Base-by-base conservation (phyloP, 805 yeast species). In the Ogataea pini region DNA sequence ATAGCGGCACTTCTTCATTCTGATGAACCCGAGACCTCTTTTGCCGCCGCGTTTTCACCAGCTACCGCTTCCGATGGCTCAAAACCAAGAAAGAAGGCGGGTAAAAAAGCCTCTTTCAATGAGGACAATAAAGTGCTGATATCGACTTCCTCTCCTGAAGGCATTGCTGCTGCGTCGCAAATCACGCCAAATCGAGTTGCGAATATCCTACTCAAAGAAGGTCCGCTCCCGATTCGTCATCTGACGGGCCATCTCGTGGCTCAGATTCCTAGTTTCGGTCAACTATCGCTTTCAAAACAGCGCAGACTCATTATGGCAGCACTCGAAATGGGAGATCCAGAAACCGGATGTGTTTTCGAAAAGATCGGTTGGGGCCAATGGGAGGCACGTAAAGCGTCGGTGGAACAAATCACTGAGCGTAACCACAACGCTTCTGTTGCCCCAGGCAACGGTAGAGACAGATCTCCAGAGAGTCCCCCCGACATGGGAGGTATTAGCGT, bases 361-460 rank as follows among this genome's bases (percentile, higher is more conserved):
- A 91, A 91, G 69, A 89, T 91, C 27, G 97, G 97, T 18, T 91
- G 98, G 98, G 98, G 98, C 50, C 95, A 91, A 65, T 91, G 98
- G 98, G 86, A 86, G 19, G 95, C 91, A 2, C 77, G 82, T 58
- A 70, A 72, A 42, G 80, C 62, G 5, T 38, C 60, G 1, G 50
- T 43, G 4, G 68, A 61, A 13, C 57, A 53, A 25, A 64, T 65
- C n/a, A 46, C 51, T 4, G 32, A 36, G 13, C 56, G 59, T 37
- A 62, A 61, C 47, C 54, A 45, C 20, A 51, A 41, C 29, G 55
- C 63, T 12, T 44, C 51, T 7, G 51, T 46, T 9, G 33, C 50
- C 10, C 40, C 38, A 25, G 47, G 50, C 31, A 49, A 50, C 39
- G 44, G 36, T 27, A 45, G 54, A 40, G 56, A 52, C 20, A 45